Conservation (phyloP, 1,284 basidiomycete genomes). For the Coniferiporia sulphurascens region DNA sequence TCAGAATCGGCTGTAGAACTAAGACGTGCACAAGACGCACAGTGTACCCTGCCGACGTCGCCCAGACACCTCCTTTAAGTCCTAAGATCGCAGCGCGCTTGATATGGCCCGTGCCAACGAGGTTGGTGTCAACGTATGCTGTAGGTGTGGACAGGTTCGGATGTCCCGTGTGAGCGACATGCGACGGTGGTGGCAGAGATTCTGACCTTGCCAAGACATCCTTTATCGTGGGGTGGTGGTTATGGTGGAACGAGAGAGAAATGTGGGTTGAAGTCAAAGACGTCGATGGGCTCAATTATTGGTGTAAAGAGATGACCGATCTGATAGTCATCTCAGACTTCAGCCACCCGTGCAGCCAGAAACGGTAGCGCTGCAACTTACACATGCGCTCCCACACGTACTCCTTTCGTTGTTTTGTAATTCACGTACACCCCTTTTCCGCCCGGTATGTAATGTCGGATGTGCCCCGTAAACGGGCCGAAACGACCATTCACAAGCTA, state of each 20-base stretch:
- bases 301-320: conserved; percentile 1
- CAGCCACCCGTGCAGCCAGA: neutral
- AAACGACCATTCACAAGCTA: too few relatives aligned
- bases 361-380: neutral
- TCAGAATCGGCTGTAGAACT: neutral
- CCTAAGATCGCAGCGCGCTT: conserved; percentile 83
- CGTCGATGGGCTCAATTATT: neutral
- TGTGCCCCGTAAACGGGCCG: too few relatives aligned
- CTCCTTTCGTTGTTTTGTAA: too few relatives aligned
- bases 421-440: too few relatives aligned
- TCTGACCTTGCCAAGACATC: conserved; percentile 53
- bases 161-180: neutral
- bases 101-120: conserved; percentile 77
- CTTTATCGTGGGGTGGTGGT: neutral
- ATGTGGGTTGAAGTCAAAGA: conserved; percentile 4
- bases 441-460: too few relatives aligned
- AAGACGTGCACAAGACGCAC: conserved; percentile 42
- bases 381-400: too few relatives aligned
- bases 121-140: conserved; percentile 88
- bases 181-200: neutral
- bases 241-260: neutral
- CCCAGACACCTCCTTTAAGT: conserved; percentile 86
- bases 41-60: conserved; percentile 64
- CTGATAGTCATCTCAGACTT: conserved; percentile 3
- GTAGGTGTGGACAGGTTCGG: conserved; percentile 1